Evolutionary conservation across 2,329 filamentous ascomycete species (phyloP).

Genomic region (Scedosporium dehoogii): DNA sequence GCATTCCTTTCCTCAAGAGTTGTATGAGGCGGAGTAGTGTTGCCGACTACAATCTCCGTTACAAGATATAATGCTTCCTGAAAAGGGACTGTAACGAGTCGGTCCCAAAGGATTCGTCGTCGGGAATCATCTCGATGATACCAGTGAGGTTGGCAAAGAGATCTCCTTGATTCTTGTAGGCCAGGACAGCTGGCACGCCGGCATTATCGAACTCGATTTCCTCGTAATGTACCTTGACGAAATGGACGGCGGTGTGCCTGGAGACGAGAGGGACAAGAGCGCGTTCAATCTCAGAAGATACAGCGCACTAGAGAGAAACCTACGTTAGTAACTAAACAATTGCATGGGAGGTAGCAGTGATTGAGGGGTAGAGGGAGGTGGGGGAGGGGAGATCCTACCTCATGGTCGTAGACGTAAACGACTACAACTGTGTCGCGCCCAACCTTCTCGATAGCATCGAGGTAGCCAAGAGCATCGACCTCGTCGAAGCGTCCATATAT

Average conservation of each 20-base stretch:
- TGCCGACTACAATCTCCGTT: slow-evolving; percentile 10
- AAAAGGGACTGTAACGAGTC: slow-evolving; percentile 43
- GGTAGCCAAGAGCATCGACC: slow-evolving; percentile 83
- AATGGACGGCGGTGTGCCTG: slow-evolving; percentile 62
- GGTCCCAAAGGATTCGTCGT: slow-evolving; percentile 49
- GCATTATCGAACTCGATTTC: slow-evolving; percentile 92
- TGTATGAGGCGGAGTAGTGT: background rate
- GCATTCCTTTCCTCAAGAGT: too few relatives aligned
- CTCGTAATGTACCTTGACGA: slow-evolving; percentile 82
- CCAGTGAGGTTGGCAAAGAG: slow-evolving; percentile 85
- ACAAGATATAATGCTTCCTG: slow-evolving; percentile 42
- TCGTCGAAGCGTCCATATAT: slow-evolving; percentile 70
- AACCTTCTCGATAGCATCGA: slow-evolving; percentile 94
- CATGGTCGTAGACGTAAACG: slow-evolving; percentile 84
- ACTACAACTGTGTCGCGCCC: slow-evolving; percentile 72
- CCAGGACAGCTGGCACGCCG: slow-evolving; percentile 76
- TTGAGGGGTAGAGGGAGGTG: background rate
- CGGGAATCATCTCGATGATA: slow-evolving; percentile 75
- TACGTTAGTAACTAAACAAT: slow-evolving; percentile 11
- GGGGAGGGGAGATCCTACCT: slow-evolving; percentile 44
- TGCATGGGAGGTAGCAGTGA: background rate
- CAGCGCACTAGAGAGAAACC: slow-evolving; percentile 51
- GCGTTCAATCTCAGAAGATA: slow-evolving; percentile 69
- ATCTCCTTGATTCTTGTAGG: slow-evolving; percentile 79
- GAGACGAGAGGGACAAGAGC: slow-evolving; percentile 67